These are phyloP conservation scores for Naganishia liquefaciens DNA, from an alignment of 1,284 basidiomycete species.

Conservation along the genomic window DNA sequence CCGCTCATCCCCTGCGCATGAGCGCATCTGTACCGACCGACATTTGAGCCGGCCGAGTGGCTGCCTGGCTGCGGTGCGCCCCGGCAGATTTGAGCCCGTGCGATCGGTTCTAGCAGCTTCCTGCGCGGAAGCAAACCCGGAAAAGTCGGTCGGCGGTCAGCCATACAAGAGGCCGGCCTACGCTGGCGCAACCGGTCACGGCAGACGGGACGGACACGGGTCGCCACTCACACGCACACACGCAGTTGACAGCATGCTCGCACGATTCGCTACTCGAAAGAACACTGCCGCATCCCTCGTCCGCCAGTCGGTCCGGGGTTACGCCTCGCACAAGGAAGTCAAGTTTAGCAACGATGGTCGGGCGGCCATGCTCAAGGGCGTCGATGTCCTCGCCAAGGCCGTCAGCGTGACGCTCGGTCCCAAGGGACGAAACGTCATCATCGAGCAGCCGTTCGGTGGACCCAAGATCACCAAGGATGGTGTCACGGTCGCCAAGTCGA, in stretches of 20 bases:
- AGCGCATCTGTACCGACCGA: too few species aligned
- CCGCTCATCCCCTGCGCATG: too few species aligned
- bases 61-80: neutral
- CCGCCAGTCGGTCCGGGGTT: constrained; percentile 59
- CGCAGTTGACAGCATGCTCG: constrained; percentile 20
- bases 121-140: constrained; percentile 17
- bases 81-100: neutral
- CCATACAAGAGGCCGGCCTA: neutral
- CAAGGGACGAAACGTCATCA: constrained; percentile 98
- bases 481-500: constrained; percentile 96
- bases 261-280: constrained; percentile 27
- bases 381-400: constrained; percentile 93
- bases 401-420: constrained; percentile 94
- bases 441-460: constrained; percentile 95
- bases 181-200: neutral
- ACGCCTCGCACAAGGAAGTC: constrained; percentile 90
- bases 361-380: constrained; percentile 89
- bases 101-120: constrained; percentile 24
- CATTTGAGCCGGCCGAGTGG: too few species aligned
- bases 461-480: constrained; percentile 98
- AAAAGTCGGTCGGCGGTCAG: constrained; percentile 12
- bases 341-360: constrained; percentile 95
- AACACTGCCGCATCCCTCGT: constrained; percentile 16
- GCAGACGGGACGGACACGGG: neutral
- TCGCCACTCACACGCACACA: neutral